phyloP scores from a whole-genome alignment of 257 asterid species.

The Echites panduratus region DNA sequence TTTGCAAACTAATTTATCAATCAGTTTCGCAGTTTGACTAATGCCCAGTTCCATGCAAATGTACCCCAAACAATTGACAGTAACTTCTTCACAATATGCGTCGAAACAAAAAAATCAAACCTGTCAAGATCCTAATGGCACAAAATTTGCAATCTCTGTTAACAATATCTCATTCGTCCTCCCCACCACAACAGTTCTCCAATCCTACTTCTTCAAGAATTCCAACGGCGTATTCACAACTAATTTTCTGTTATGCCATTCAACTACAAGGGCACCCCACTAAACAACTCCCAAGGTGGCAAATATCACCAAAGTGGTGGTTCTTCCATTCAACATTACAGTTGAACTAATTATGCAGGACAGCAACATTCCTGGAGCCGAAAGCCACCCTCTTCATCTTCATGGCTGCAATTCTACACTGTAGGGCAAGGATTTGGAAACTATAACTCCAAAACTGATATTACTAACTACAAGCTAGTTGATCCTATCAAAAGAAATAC shows the following conservation, averaged over 20 bases:
- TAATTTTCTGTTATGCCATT: slow-evolving; percentile 38
- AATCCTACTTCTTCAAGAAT: slow-evolving; percentile 33
- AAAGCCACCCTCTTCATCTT: slow-evolving; percentile 72
- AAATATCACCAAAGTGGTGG: slow-evolving; percentile 48
- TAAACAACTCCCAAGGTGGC: slow-evolving; percentile 41
- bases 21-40: slow-evolving; percentile 46
- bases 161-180: slow-evolving; percentile 45
- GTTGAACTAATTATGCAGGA: slow-evolving; percentile 60
- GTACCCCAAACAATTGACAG: slow-evolving; percentile 33
- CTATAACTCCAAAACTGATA: slow-evolving; percentile 44
- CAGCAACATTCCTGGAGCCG: slow-evolving; percentile 59
- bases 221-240: slow-evolving; percentile 36
- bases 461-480: slow-evolving; percentile 46
- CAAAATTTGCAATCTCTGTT: slow-evolving; percentile 50
- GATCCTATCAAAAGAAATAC: slow-evolving; percentile 71
- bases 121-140: slow-evolving; percentile 63
- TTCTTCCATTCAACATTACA: slow-evolving; percentile 39
- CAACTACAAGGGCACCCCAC: slow-evolving; percentile 60
- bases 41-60: slow-evolving; percentile 36
- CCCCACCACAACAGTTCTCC: slow-evolving; percentile 50
- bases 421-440: slow-evolving; percentile 69
- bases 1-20: slow-evolving; percentile 35
- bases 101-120: slow-evolving; percentile 40
- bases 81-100: slow-evolving; percentile 35
- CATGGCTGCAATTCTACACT: slow-evolving; percentile 52